Evolutionary conservation across 108 stramenopile genomes (phyloP), one percentile per base, ranked within the genome.

Genomic region (Asterionellopsis glacialis): DNA sequence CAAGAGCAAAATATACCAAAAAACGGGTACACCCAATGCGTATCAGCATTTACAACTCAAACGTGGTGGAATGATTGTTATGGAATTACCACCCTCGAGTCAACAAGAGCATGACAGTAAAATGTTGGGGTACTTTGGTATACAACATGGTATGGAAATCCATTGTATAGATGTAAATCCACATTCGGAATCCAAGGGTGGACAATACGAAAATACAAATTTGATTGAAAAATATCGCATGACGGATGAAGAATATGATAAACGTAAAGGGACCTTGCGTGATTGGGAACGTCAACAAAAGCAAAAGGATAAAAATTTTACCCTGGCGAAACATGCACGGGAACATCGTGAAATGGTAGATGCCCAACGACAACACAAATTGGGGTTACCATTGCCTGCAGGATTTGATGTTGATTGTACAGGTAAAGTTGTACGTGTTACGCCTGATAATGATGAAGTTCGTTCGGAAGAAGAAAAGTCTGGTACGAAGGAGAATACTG

Each of bases 231-330:
- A 97, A 73, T 99, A 91, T 60, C 39, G 59, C 49, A 95, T 99
- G 92, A 67, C 73, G 22, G 98, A 99, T 11, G 97, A 96, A 25
- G 87, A 93, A 49, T 99, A 99, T 75, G 86, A 97, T 56, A 76
- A 77, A 48, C 88, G 95, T 2, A 74, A 84, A 68, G 91, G 91
- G 21, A 98, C 98, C 19, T 55, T 98, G 50, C 80, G 95, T 38
- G 90, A 91, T 56, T 99, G 92, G 92, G 89, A 70, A 23, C 74
- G 81, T 59, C 63, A 92, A 27, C 89, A 96, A 79, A 80, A 84
- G 66, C 75, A 77, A 38, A 73, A 76, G n/a, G 90, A 99, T 75
- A 64, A 87, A 0, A 79, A 72, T 18, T 98, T 95, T 80, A 83
- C 68, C 19, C 67, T 94, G 61, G 72, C 65, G 51, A 84, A 80